Percentiles rank a stretch among this genome's conserved stretches.
These are phyloP conservation scores for Earliella scabrosa DNA, from an alignment of 1,284 basidiomycete genomes.

Conservation along the genomic window DNA sequence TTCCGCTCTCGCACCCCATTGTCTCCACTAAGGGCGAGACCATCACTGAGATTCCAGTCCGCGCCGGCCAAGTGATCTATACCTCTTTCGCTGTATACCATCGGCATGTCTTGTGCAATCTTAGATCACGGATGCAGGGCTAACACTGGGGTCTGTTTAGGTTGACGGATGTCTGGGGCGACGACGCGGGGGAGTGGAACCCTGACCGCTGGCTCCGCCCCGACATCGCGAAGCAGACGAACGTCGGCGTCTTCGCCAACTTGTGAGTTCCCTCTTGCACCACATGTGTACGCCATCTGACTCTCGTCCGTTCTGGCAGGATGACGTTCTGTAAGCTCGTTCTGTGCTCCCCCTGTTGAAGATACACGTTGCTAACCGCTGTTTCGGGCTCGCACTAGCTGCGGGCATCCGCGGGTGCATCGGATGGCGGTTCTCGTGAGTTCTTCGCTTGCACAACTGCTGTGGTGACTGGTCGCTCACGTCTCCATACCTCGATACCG, in stretches of 20 bases:
- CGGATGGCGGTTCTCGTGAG: constrained; percentile 42
- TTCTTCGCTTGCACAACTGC: too few species aligned
- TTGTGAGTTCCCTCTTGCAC: constrained; percentile 44
- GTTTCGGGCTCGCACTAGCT: constrained; percentile 14
- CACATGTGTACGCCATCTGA: background rate
- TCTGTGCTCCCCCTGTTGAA: background rate
- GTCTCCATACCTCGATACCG: too few species aligned
- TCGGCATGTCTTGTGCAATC: constrained; percentile 31
- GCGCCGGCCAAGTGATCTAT: constrained; percentile 42
- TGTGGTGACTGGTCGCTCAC: too few species aligned
- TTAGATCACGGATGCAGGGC: background rate
- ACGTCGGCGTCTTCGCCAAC: constrained; percentile 53
- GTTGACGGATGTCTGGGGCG: constrained; percentile 46
- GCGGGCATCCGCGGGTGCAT: constrained; percentile 37
- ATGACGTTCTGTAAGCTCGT: constrained; percentile 18
- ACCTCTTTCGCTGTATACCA: constrained; percentile 36
- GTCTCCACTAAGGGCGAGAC: constrained; percentile 34
- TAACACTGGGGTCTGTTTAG: constrained; percentile 19
- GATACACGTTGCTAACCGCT: background rate
- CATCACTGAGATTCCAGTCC: constrained; percentile 39
- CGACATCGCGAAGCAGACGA: constrained; percentile 40
- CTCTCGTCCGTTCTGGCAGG: background rate
- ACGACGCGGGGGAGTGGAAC: constrained; percentile 53
- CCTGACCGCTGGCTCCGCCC: constrained; percentile 51
- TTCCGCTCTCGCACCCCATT: constrained; percentile 46